Conservation (phyloP, 345 rosid genomes). For the Eucalyptus lansdowneana region DNA sequence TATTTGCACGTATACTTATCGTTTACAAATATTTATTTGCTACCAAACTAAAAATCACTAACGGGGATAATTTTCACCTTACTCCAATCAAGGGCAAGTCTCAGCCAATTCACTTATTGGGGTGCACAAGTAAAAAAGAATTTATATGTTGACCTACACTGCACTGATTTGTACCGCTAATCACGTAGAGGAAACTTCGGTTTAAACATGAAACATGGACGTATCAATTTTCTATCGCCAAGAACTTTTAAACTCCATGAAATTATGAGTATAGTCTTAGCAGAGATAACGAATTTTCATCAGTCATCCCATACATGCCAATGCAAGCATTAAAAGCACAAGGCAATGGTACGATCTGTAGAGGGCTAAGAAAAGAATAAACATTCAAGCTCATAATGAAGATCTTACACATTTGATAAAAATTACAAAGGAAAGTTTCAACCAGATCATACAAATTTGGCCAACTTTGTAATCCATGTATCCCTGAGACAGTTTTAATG, state of each 20-base stretch:
- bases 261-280: not conserved
- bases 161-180: not conserved
- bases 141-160: not conserved
- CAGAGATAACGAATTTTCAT: not conserved
- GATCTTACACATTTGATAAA: not conserved
- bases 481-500: not conserved
- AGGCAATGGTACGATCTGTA: not conserved
- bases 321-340: not conserved
- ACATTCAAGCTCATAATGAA: not conserved
- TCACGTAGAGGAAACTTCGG: not conserved
- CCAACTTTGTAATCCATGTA: not conserved
- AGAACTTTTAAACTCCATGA: not conserved
- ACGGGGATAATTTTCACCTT: not conserved
- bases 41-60: not conserved
- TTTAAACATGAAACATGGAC: not conserved
- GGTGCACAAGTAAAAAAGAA: not conserved
- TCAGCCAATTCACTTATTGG: not conserved
- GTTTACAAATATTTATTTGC: not conserved
- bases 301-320: not conserved
- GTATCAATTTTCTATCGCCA: not conserved
- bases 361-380: not conserved
- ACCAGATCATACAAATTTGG: not conserved
- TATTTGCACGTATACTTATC: not conserved
- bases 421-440: not conserved
- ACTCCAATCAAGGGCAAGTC: not conserved